Conservation (phyloP, 2,329 filamentous ascomycete species). For the Clarireedia monteithiana region DNA sequence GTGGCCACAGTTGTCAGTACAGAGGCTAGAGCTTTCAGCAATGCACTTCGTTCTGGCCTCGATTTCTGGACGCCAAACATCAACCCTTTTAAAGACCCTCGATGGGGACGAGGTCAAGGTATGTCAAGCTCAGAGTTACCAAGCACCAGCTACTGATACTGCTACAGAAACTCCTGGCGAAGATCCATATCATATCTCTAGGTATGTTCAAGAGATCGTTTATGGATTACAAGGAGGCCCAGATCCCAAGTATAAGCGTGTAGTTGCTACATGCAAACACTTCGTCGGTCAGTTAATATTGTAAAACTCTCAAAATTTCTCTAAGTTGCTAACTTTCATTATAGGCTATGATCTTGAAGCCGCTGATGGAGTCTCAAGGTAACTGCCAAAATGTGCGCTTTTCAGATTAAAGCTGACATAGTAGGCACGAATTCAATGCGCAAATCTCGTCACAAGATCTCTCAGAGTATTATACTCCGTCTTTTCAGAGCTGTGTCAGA, state of each 20-base stretch:
- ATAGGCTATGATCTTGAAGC: slow-evolving; percentile 45
- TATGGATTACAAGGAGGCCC: slow-evolving; percentile 44
- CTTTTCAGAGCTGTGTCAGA: slow-evolving; percentile 55
- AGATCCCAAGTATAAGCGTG: slow-evolving; percentile 33
- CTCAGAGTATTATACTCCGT: slow-evolving; percentile 58
- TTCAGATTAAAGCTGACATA: too few species aligned
- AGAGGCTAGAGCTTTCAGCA: slow-evolving; percentile 59
- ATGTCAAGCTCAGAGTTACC: too few species aligned
- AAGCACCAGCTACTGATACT: too few species aligned
- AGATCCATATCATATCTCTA: slow-evolving; percentile 40
- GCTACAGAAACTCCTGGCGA: slow-evolving; percentile 48
- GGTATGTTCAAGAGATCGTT: slow-evolving; percentile 25
- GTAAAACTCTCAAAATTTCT: too few species aligned
- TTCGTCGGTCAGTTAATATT: slow-evolving; percentile 29
- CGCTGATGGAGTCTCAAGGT: slow-evolving; percentile 36
- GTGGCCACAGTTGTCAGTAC: slow-evolving; percentile 49
- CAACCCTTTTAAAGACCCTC: slow-evolving; percentile 55
- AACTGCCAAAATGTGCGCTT: slow-evolving; percentile 14
- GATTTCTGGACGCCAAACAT: slow-evolving; percentile 62
- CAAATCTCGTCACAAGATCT: slow-evolving; percentile 53
- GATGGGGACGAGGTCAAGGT: slow-evolving; percentile 50
- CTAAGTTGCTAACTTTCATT: too few species aligned
- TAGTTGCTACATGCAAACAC: slow-evolving; percentile 52
- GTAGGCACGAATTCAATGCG: slow-evolving; percentile 41
- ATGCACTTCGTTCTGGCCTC: slow-evolving; percentile 45